These are phyloP conservation scores for Aspergillus ibericus DNA, from an alignment of 2,329 filamentous ascomycete genomes.

Conservation along the genomic window DNA sequence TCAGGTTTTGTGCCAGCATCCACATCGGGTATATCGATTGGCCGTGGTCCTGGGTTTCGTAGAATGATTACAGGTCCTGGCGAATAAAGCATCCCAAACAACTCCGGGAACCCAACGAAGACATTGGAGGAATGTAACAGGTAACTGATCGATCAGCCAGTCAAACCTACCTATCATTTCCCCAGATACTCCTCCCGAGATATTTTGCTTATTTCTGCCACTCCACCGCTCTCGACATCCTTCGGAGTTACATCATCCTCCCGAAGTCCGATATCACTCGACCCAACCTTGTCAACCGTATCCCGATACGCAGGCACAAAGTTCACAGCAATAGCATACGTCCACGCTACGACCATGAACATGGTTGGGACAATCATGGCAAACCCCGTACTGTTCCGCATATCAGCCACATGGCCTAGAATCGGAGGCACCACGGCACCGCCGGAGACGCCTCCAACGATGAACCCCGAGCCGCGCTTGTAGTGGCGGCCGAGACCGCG, in stretches of 20 bases:
- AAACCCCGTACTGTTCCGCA: constrained; percentile 58
- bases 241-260: constrained; percentile 25
- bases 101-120: background rate
- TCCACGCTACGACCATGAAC: constrained; percentile 60
- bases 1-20: background rate
- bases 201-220: constrained; percentile 9
- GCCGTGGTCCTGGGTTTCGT: background rate
- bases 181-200: constrained; percentile 7
- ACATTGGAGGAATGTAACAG: background rate
- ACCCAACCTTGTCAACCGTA: constrained; percentile 59
- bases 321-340: constrained; percentile 63
- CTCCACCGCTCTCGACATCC: constrained; percentile 14
- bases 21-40: background rate
- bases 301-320: constrained; percentile 64
- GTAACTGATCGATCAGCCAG: background rate
- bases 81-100: background rate
- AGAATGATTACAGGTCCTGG: background rate
- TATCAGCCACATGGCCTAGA: constrained; percentile 67
- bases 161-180: background rate
- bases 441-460: constrained; percentile 70
- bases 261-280: constrained; percentile 47
- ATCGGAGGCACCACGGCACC: constrained; percentile 74
- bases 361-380: constrained; percentile 67
- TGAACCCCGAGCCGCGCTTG: constrained; percentile 72
- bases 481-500: constrained; percentile 74